These are phyloP conservation scores for Beauveria asiatica DNA, from an alignment of 2,329 filamentous ascomycete species.

Conservation along the genomic window DNA sequence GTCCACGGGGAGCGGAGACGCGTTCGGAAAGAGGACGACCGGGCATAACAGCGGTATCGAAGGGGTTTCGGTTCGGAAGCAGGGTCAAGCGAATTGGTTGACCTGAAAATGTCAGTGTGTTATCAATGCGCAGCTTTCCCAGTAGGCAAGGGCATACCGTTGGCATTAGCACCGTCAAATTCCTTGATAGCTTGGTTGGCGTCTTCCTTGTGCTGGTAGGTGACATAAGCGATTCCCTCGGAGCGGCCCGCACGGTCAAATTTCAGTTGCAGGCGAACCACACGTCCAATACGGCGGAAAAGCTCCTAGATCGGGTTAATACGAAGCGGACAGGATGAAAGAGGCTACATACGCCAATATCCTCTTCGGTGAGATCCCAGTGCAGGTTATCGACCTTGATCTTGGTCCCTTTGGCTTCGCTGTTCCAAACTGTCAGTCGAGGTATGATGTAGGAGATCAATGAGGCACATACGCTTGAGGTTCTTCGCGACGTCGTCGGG, in stretches of 20 bases:
- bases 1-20: slow-evolving; percentile 43
- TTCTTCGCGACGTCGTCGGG: slow-evolving; percentile 34
- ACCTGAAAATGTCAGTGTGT: slow-evolving; percentile 33
- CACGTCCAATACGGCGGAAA: slow-evolving; percentile 67
- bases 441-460: slow-evolving; percentile 11
- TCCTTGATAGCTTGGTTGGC: slow-evolving; percentile 67
- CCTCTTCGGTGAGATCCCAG: slow-evolving; percentile 80
- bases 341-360: slow-evolving; percentile 56
- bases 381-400: slow-evolving; percentile 84
- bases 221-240: slow-evolving; percentile 75
- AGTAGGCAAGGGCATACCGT: slow-evolving; percentile 40
- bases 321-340: background rate
- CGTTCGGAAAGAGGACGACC: slow-evolving; percentile 52
- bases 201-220: slow-evolving; percentile 63
- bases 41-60: slow-evolving; percentile 47
- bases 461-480: slow-evolving; percentile 27
- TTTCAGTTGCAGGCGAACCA: slow-evolving; percentile 59
- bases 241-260: slow-evolving; percentile 88
- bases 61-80: slow-evolving; percentile 50
- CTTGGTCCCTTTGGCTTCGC: slow-evolving; percentile 54
- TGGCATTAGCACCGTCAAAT: slow-evolving; percentile 85
- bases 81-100: slow-evolving; percentile 73
- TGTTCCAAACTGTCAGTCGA: slow-evolving; percentile 20
- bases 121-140: background rate
- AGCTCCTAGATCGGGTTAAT: slow-evolving; percentile 51